Base-by-base conservation (phyloP, 2,329 filamentous ascomycete species). In the Sphaerulina populicola region DNA sequence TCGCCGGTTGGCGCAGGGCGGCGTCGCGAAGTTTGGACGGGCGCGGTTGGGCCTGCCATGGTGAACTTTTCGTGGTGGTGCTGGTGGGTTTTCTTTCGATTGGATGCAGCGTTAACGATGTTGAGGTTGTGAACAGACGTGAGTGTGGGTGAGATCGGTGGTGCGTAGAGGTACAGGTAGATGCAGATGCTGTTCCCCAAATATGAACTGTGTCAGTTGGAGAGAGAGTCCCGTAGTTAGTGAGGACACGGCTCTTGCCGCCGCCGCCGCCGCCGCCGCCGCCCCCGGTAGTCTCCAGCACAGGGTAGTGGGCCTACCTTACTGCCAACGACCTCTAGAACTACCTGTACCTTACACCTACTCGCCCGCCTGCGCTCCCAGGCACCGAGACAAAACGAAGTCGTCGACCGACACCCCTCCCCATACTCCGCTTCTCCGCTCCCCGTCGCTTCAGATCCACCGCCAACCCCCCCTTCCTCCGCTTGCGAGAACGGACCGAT, bases 1-100 rank as follows among this genome's bases (percentile, higher is more conserved):
- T 95, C 90, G 66, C 86, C 85, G 51, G 81, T 78, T 43, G 79
- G 79, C 40, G 77, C 74, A 57, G 82, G 84, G 71, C 85, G 88
- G 55, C 78, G 76, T 54, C 85, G 83, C 44, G 67, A 68, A 44
- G 62, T 63, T 41, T 59, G 56, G 11, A 52, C 53, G 9, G 63
- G 58, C 29, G 60, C 47, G 47, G 37, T 52, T 39, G 42, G 51
- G 39, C 62, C 61, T 50, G 66, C 65, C 65, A 67, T 67, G 35
- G 38, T 51, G 31, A n/a, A 15, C 36, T 15, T 10, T 4, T 12
- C 27, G 11, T 21, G 42, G 12, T 21, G 12, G 10, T 35, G 23
- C 27, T 12, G 23, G 38, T 35, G 6, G 31, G 6, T 35, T 33
- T 2, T 12, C 31, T 35, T 6, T 33, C 3, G 44, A 21, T 11